phyloP scores from a whole-genome alignment of 345 rosid genomes.

The Eucalyptus regnans region DNA sequence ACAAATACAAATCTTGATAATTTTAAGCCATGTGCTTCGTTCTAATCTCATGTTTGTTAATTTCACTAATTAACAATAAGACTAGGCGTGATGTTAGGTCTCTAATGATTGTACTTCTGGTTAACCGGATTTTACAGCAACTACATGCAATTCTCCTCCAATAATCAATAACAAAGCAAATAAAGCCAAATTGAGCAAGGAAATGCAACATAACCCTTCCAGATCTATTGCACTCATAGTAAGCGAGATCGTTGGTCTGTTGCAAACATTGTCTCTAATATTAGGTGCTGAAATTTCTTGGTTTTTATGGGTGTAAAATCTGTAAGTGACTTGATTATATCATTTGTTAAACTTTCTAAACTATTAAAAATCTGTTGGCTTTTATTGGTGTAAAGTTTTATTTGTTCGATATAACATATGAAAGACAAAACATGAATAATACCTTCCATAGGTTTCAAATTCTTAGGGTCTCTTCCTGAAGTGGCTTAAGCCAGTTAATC shows the following conservation, averaged over 20 bases:
- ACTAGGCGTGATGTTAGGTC: not conserved
- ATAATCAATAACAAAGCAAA: not conserved
- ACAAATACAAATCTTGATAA: not conserved
- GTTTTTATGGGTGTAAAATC: slow-evolving; percentile 67
- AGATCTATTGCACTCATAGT: slow-evolving; percentile 69
- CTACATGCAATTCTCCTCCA: not conserved
- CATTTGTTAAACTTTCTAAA: not conserved
- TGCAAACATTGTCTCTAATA: slow-evolving; percentile 53
- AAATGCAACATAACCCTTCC: slow-evolving; percentile 47
- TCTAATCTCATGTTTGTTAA: not conserved
- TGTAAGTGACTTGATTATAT: slow-evolving; percentile 19
- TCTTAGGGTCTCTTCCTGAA: not conserved
- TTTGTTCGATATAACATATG: not conserved
- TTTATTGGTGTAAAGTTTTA: slow-evolving; percentile 38
- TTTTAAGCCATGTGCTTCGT: not conserved
- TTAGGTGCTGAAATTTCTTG: slow-evolving; percentile 35
- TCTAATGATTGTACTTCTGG: not conserved
- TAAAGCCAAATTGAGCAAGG: slow-evolving; percentile 2
- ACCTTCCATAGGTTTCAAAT: too few species aligned
- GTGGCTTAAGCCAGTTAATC: too few species aligned
- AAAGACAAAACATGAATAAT: too few species aligned
- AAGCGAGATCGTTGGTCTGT: slow-evolving; percentile 50
- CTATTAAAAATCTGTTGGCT: not conserved
- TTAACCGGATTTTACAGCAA: not conserved
- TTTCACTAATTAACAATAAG: not conserved